These are phyloP conservation scores for Kwoniella newhampshirensis DNA, from an alignment of 768 basidiomycete species.

Conservation along the genomic window DNA sequence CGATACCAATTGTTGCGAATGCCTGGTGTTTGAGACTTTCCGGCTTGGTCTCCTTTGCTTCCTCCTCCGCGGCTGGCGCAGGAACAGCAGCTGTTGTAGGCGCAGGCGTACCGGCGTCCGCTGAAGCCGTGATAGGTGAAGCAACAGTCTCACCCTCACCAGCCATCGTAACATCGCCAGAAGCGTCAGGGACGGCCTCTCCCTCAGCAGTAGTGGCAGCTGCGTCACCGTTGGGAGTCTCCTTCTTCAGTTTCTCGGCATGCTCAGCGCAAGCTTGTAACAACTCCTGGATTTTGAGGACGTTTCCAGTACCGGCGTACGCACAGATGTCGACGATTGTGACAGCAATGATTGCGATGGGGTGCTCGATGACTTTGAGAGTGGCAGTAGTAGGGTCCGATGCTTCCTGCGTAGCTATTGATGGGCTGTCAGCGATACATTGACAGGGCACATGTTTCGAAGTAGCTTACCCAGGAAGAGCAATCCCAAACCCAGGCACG, in stretches of 20 bases:
- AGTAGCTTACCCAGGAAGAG: slow-evolving; percentile 75
- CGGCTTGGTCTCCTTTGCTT: slow-evolving; percentile 51
- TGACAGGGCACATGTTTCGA: too few species aligned
- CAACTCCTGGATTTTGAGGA: slow-evolving; percentile 86
- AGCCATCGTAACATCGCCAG: slow-evolving; percentile 34
- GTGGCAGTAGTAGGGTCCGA: slow-evolving; percentile 93
- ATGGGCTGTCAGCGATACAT: too few species aligned
- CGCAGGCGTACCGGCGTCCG: slow-evolving; percentile 4
- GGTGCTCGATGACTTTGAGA: slow-evolving; percentile 87
- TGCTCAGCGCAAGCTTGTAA: slow-evolving; percentile 93
- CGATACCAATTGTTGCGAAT: slow-evolving; percentile 89
- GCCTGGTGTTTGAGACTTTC: slow-evolving; percentile 70
- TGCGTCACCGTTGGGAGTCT: slow-evolving; percentile 22
- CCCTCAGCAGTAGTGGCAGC: slow-evolving; percentile 21
- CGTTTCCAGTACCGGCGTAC: slow-evolving; percentile 92
- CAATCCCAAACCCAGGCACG: slow-evolving; percentile 83
- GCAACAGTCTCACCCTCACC: slow-evolving; percentile 15
- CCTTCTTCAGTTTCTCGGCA: slow-evolving; percentile 58
- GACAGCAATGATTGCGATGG: slow-evolving; percentile 83
- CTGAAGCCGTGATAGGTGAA: slow-evolving; percentile 10
- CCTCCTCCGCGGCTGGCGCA: slow-evolving; percentile 9
- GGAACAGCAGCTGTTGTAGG: slow-evolving; percentile 6
- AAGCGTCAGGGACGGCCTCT: slow-evolving; percentile 37
- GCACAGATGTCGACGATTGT: slow-evolving; percentile 91
- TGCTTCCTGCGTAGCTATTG: slow-evolving; percentile 79